These are phyloP conservation scores for Fusarium bulbicola DNA, from an alignment of 2,329 filamentous ascomycete genomes.

Conservation along the genomic window DNA sequence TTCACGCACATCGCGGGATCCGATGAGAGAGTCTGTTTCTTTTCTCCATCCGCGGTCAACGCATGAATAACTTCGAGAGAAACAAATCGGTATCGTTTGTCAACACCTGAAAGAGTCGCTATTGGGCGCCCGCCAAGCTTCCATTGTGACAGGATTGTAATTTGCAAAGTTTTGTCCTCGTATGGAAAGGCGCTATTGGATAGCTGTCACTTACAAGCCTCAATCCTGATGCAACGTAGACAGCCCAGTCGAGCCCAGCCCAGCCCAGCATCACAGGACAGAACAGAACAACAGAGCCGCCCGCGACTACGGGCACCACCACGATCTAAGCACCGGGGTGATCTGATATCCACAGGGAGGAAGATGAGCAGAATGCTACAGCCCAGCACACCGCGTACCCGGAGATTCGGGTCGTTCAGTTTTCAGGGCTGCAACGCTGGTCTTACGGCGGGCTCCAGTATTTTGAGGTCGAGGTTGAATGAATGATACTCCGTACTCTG, in stretches of 20 bases:
- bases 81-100: background rate
- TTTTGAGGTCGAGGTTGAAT: background rate
- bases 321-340: slow-evolving; percentile 23
- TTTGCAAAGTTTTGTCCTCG: slow-evolving; percentile 10
- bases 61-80: background rate
- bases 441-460: slow-evolving; percentile 18
- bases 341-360: slow-evolving; percentile 4
- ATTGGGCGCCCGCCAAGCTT: slow-evolving; percentile 14
- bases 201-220: slow-evolving; percentile 34
- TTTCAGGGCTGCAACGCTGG: slow-evolving; percentile 24
- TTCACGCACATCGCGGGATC: slow-evolving; percentile 17
- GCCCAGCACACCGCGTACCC: slow-evolving; percentile 29
- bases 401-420: slow-evolving; percentile 29
- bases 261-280: background rate
- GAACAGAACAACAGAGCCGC: slow-evolving; percentile 17
- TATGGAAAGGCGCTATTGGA: slow-evolving; percentile 18
- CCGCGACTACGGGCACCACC: slow-evolving; percentile 1
- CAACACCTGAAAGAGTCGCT: background rate
- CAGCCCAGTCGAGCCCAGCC: background rate
- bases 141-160: background rate
- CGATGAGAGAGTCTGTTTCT: background rate
- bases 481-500: background rate
- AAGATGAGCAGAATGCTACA: slow-evolving; percentile 1
- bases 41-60: background rate
- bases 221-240: slow-evolving; percentile 10